phyloP scores from a whole-genome alignment of 2,329 filamentous ascomycete species.

The Truncatella angustata region DNA sequence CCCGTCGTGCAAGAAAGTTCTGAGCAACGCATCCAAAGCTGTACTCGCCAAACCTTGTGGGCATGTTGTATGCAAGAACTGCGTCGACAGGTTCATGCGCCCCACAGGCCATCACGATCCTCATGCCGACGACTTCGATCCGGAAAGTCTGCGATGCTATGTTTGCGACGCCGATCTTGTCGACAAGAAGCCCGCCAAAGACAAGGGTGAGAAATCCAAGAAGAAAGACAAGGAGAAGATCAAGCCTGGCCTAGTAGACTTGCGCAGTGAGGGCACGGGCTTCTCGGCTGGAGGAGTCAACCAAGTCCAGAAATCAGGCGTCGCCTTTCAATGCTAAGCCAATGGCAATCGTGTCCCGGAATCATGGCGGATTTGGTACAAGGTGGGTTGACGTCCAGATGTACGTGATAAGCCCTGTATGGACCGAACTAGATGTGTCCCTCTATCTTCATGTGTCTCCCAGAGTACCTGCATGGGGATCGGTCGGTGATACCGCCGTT shows the following conservation, averaged over 20 bases:
- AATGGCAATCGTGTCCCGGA: background rate
- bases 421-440: no score
- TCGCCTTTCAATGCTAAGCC: conserved; percentile 78
- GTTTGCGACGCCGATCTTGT: conserved; percentile 83
- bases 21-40: conserved; percentile 80
- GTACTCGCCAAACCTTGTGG: conserved; percentile 85
- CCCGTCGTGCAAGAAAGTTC: conserved; percentile 78
- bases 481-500: no score
- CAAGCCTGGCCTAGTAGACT: conserved; percentile 71
- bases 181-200: conserved; percentile 34
- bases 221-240: conserved; percentile 53
- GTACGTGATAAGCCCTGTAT: no score
- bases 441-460: no score
- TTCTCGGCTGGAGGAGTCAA: conserved; percentile 87
- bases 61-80: conserved; percentile 85
- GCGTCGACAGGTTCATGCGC: conserved; percentile 79
- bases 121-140: conserved; percentile 44
- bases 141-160: conserved; percentile 66
- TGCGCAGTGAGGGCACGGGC: conserved; percentile 85
- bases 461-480: no score
- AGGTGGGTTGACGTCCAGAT: background rate
- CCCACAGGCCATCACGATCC: conserved; percentile 54
- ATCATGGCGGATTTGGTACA: background rate
- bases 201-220: conserved; percentile 45
- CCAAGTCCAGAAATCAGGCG: conserved; percentile 71